These are phyloP conservation scores for Limonium bicolor DNA, from an alignment of 148 eudicot genomes.

Conservation along the genomic window DNA sequence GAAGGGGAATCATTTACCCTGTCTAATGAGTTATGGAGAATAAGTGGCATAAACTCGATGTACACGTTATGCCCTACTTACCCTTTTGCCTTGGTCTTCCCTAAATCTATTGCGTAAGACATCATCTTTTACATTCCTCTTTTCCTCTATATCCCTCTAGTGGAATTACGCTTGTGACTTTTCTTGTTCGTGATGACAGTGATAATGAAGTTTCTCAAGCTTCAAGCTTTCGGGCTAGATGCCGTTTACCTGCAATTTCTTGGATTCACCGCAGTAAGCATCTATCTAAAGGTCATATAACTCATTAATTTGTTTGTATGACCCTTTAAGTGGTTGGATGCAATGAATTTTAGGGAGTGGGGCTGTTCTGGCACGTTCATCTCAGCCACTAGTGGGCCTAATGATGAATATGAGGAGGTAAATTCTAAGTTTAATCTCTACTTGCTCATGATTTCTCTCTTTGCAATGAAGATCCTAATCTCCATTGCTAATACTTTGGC, in stretches of 20 bases:
- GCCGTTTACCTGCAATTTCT: constrained; percentile 75
- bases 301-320: neutral
- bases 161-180: no score
- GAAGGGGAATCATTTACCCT: constrained; percentile 66
- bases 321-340: neutral
- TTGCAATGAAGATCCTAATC: neutral
- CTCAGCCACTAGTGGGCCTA: constrained; percentile 95
- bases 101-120: constrained; percentile 70
- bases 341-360: constrained; percentile 71
- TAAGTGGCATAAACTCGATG: constrained; percentile 57
- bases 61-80: constrained; percentile 73
- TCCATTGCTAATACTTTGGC: neutral
- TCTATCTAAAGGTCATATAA: neutral
- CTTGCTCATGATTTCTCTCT: neutral
- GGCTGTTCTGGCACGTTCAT: constrained; percentile 96
- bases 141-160: neutral
- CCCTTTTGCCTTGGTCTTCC: constrained; percentile 90
- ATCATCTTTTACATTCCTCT: neutral
- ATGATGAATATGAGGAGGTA: constrained; percentile 99
- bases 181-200: constrained; percentile 22
- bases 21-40: constrained; percentile 78
- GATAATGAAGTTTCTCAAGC: constrained; percentile 88
- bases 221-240: constrained; percentile 77
- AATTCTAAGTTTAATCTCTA: neutral
- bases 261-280: constrained; percentile 76